Evolutionary conservation across 805 yeast genomes (phyloP), one percentile per base, ranked within the genome.

Genomic region (Teunomyces atbi): DNA sequence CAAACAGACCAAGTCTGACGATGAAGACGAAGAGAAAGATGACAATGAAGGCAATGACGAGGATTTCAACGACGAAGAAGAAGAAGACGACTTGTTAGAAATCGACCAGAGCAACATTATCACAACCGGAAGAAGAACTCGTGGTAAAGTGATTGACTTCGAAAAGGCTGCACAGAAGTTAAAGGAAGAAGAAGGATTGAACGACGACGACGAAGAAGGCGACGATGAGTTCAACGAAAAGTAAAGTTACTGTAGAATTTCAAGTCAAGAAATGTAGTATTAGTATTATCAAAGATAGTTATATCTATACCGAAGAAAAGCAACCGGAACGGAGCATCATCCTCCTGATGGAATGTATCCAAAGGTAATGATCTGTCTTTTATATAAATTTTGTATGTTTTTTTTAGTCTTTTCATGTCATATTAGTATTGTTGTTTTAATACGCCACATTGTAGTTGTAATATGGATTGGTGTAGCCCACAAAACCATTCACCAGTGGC

Each of bases 111-210:
- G 89, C 33, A 91, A 90, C 67, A 89, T 90, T 62, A 89, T 89
- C 53, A 76, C 85, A n/a, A 69, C 81, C 13, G 94, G 95, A 11
- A 78, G 96, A 68, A 86, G 97, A 73, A 90, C 97, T 6, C 80
- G 97, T 55, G 96, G 97, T 12, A 86, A 83, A 60, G 86, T 84
- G 15, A 85, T 91, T 56, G 97, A 90, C 67, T 90, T 86, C 65
- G 74, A 81, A 47, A 84, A 87, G 67, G 89, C 95, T 12, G 87
- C 89, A 16, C 86, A 81, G 54, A 79, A 86, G 60, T 66, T 88
- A 57, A 82, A 78, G 44, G 69, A 68, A 42, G 84, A 80, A 47
- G 71, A 70, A 34, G 68, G 66, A 15, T 65, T 56, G 8, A 66
- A 62, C 21, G 64, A 58, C 11, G 73, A 59, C 18, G 77, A 69